Conservation (phyloP, 78 protist species). For the Ministeria vibrans region DNA sequence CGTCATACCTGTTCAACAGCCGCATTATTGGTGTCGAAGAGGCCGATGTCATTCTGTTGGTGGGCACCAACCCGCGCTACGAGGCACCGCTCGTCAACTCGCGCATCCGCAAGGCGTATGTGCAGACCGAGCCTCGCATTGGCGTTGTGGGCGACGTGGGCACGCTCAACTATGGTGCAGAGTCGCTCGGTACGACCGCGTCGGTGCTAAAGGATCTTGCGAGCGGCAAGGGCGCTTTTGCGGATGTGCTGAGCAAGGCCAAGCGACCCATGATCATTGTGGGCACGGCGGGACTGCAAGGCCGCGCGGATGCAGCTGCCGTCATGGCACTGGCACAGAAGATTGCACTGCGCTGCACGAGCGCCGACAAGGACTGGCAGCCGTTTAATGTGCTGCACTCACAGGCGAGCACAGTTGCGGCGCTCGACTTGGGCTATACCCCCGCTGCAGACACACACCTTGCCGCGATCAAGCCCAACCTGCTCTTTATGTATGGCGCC, state of each 20-base stretch:
- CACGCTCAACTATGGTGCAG: slow-evolving; percentile 23
- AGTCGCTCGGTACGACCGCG: slow-evolving; percentile 28
- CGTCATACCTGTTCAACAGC: slow-evolving; percentile 33
- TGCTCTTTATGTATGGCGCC: slow-evolving; percentile 41
- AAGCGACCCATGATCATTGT: slow-evolving; percentile 40
- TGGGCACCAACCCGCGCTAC: slow-evolving; percentile 46
- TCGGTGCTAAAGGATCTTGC: slow-evolving; percentile 2
- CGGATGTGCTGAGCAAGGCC: slow-evolving; percentile 3
- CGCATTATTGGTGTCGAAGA: slow-evolving; percentile 37
- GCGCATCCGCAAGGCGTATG: slow-evolving; percentile 35
- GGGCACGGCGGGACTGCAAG: slow-evolving; percentile 18
- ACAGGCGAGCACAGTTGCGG: slow-evolving; percentile 33
- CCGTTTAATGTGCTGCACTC: slow-evolving; percentile 22
- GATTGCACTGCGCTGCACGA: neutral
- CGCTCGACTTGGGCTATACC: slow-evolving; percentile 54
- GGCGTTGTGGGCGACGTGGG: slow-evolving; percentile 22
- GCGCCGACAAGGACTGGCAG: slow-evolving; percentile 3
- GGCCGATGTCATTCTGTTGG: slow-evolving; percentile 38
- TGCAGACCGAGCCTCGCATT: slow-evolving; percentile 17
- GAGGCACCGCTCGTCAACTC: slow-evolving; percentile 54
- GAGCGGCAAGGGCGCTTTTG: slow-evolving; percentile 1
- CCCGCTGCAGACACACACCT: neutral
- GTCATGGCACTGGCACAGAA: neutral
- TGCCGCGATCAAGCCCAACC: neutral
- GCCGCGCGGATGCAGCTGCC: slow-evolving; percentile 1